Conservation (phyloP, 1,284 basidiomycete species). For the Malassezia dermatis region DNA sequence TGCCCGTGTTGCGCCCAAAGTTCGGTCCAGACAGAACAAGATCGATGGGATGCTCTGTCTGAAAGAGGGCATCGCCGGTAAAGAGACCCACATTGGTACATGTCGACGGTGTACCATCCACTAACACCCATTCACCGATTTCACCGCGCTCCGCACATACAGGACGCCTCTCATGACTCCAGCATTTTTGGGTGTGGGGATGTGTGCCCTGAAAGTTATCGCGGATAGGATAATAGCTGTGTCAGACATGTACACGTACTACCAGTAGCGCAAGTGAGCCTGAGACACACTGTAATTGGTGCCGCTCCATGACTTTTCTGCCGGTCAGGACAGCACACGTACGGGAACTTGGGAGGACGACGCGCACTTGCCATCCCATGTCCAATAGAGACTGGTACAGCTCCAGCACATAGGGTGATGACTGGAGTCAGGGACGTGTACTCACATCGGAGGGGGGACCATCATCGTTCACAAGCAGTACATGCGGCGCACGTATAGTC, state of each 20-base stretch:
- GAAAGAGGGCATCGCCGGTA: constrained; percentile 29
- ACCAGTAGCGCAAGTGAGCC: constrained; percentile 37
- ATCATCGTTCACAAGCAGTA: constrained; percentile 44
- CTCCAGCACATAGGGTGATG: constrained; percentile 39
- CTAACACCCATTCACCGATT: constrained; percentile 40
- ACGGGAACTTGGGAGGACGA: constrained; percentile 39
- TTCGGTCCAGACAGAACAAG: constrained; percentile 46
- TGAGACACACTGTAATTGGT: constrained; percentile 35
- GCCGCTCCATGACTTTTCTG: constrained; percentile 26
- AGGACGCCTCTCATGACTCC: constrained; percentile 33
- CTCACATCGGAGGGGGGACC: constrained; percentile 31
- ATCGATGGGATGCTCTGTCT: constrained; percentile 23
- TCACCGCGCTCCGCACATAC: constrained; percentile 29
- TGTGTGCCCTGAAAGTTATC: constrained; percentile 30
- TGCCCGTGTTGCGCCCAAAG: constrained; percentile 44
- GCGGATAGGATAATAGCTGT: constrained; percentile 38
- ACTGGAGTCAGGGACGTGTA: not conserved
- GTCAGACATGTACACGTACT: constrained; percentile 15
- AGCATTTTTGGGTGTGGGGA: constrained; percentile 22
- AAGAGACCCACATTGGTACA: constrained; percentile 42
- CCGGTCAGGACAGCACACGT: constrained; percentile 2
- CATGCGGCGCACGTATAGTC: constrained; percentile 5
- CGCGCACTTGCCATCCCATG: constrained; percentile 39
- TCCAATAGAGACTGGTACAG: constrained; percentile 28
- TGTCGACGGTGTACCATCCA: constrained; percentile 42